Percentiles rank a stretch among this genome's conserved stretches.
Conservation (phyloP, 2,329 filamentous ascomycete species). For the Elsinoe fawcettii region DNA sequence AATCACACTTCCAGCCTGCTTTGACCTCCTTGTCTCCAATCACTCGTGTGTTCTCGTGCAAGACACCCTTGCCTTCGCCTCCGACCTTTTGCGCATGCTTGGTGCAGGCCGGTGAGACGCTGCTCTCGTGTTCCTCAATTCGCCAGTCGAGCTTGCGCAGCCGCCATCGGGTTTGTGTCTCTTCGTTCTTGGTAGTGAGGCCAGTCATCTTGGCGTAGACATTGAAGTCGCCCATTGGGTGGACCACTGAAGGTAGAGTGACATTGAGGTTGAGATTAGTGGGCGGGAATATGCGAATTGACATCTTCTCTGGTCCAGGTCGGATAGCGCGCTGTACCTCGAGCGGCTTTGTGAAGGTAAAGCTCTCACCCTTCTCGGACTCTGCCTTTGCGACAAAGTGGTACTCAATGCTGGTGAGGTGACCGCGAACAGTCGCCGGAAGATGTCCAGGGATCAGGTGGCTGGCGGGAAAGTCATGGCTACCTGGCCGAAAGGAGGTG, state of each 20-base stretch:
- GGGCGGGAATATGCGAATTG: slow-evolving; percentile 88
- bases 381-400: slow-evolving; percentile 62
- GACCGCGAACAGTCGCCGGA: slow-evolving; percentile 72
- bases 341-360: slow-evolving; percentile 60
- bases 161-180: slow-evolving; percentile 73
- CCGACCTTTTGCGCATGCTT: slow-evolving; percentile 63
- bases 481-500: slow-evolving; percentile 36
- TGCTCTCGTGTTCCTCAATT: slow-evolving; percentile 78
- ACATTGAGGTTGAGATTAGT: slow-evolving; percentile 87
- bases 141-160: slow-evolving; percentile 88
- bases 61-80: slow-evolving; percentile 59
- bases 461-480: slow-evolving; percentile 81
- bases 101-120: slow-evolving; percentile 68
- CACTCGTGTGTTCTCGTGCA: slow-evolving; percentile 66
- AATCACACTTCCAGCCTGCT: slow-evolving; percentile 82
- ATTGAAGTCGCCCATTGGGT: slow-evolving; percentile 75
- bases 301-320: slow-evolving; percentile 74
- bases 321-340: slow-evolving; percentile 72
- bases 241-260: slow-evolving; percentile 72
- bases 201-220: slow-evolving; percentile 77
- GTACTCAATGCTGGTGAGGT: slow-evolving; percentile 68
- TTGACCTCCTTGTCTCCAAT: slow-evolving; percentile 77
- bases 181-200: slow-evolving; percentile 62
- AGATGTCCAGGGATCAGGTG: slow-evolving; percentile 76
- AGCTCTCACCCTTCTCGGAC: slow-evolving; percentile 52